Percentiles rank a stretch among this genome's conserved stretches.
Evolutionary conservation across 108 stramenopile genomes (phyloP).

Genomic region (Nitzschia inconspicua): DNA sequence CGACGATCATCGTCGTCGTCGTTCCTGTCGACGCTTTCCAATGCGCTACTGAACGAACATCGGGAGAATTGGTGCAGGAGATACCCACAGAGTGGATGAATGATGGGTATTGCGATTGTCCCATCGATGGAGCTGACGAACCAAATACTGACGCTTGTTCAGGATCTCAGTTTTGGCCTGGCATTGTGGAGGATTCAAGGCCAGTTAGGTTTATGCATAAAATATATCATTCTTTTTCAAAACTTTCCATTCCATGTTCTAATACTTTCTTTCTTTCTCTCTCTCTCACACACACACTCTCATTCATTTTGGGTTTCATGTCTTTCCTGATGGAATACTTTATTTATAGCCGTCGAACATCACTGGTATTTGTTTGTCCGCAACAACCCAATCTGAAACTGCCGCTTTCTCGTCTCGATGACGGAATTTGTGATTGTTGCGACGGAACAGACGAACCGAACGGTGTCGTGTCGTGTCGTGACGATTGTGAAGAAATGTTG

Average conservation of each 20-base stretch:
- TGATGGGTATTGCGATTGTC: conserved; percentile 84
- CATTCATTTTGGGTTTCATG: no score
- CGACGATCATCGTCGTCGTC: no score
- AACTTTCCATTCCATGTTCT: no score
- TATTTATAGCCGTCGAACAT: no score
- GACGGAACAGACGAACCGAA: conserved; percentile 64
- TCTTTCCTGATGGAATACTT: no score
- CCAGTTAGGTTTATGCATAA: no score
- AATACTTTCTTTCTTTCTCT: no score
- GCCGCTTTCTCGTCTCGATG: conserved; percentile 53
- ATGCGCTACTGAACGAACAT: conserved; percentile 19
- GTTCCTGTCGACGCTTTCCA: neutral
- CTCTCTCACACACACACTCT: no score
- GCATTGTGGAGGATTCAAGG: no score
- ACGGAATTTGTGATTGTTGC: conserved; percentile 86
- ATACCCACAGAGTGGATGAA: conserved; percentile 55
- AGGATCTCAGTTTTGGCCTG: conserved; percentile 56
- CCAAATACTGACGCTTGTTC: conserved; percentile 67
- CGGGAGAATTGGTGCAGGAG: neutral
- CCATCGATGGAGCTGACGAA: conserved; percentile 63
- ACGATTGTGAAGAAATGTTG: conserved; percentile 61
- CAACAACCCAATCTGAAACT: conserved; percentile 52
- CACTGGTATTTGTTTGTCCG: conserved; percentile 57
- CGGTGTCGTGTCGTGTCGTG: conserved; percentile 21
- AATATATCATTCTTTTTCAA: no score